A percentile compares a stretch with the other conserved stretches of the same genome.
These are phyloP conservation scores for Euphorbia pulcherrima DNA, from an alignment of 345 rosid species.

Conservation along the genomic window DNA sequence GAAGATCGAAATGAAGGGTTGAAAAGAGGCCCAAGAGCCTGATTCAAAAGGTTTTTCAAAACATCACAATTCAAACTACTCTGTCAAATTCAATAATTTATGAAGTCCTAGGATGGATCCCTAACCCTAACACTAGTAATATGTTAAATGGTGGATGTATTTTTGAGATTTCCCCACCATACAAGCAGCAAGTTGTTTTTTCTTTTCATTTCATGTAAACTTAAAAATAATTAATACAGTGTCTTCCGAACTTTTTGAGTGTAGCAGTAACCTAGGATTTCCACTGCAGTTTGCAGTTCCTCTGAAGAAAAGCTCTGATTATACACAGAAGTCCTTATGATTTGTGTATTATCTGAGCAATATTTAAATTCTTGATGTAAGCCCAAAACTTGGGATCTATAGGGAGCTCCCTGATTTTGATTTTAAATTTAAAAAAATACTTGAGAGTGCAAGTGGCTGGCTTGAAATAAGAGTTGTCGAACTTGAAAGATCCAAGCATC, in stretches of 20 bases:
- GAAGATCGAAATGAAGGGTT: slow-evolving; percentile 47
- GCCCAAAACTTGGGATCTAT: slow-evolving; percentile 42
- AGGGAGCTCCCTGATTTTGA: slow-evolving; percentile 59
- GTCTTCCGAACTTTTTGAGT: neutral
- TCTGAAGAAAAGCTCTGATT: slow-evolving; percentile 66
- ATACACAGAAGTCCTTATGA: neutral
- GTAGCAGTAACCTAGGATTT: slow-evolving; percentile 40
- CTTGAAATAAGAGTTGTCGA: slow-evolving; percentile 79
- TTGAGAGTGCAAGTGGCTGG: slow-evolving; percentile 22
- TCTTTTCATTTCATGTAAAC: slow-evolving; percentile 9
- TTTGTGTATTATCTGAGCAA: slow-evolving; percentile 57
- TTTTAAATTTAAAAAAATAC: neutral
- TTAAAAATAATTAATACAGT: slow-evolving; percentile 11
- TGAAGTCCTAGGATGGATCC: slow-evolving; percentile 52
- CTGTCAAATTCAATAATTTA: slow-evolving; percentile 20
- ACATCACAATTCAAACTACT: too few relatives aligned
- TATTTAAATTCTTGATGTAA: slow-evolving; percentile 54
- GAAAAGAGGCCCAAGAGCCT: slow-evolving; percentile 82
- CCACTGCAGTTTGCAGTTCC: slow-evolving; percentile 14
- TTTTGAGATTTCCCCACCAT: neutral
- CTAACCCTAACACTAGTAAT: slow-evolving; percentile 17
- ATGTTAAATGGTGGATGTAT: neutral
- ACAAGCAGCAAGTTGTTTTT: neutral
- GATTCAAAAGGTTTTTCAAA: slow-evolving; percentile 19
- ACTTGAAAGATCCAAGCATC: slow-evolving; percentile 85